Conservation (phyloP, 2,329 filamentous ascomycete genomes). For the Chaetomium sp. region DNA sequence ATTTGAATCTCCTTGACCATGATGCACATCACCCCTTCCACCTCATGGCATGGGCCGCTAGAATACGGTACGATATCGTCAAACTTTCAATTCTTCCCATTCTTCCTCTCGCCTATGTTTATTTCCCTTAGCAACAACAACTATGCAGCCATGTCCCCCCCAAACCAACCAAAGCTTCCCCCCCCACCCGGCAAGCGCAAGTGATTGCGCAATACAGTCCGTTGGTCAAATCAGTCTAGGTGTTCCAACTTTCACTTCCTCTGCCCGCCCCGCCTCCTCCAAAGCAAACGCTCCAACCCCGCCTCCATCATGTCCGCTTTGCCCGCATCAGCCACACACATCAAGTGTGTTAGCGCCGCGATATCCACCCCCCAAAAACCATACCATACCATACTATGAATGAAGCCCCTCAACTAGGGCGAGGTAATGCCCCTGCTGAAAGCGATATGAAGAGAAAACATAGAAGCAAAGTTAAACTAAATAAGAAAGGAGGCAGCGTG, state of each 20-base stretch:
- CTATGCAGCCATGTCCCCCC: background rate
- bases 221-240: slow-evolving; percentile 7
- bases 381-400: background rate
- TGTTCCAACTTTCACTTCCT: background rate
- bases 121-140: background rate
- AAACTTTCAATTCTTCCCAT: background rate
- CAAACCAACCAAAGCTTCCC: background rate
- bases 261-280: background rate
- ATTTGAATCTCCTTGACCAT: background rate
- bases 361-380: too few species aligned
- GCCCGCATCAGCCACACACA: background rate
- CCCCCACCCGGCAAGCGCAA: slow-evolving; percentile 1
- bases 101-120: background rate
- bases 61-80: too few species aligned
- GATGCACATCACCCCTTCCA: background rate
- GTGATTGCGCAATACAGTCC: slow-evolving; percentile 15
- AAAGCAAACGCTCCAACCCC: background rate
- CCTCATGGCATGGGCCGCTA: too few species aligned
- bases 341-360: background rate
- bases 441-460: background rate
- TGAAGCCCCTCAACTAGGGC: background rate
- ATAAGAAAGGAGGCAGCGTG: background rate
- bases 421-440: background rate
- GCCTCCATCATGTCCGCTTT: background rate
- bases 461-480: background rate